Conservation (phyloP, 164 flowering plant genomes). For the Kalanchoe fedtschenkoi region DNA sequence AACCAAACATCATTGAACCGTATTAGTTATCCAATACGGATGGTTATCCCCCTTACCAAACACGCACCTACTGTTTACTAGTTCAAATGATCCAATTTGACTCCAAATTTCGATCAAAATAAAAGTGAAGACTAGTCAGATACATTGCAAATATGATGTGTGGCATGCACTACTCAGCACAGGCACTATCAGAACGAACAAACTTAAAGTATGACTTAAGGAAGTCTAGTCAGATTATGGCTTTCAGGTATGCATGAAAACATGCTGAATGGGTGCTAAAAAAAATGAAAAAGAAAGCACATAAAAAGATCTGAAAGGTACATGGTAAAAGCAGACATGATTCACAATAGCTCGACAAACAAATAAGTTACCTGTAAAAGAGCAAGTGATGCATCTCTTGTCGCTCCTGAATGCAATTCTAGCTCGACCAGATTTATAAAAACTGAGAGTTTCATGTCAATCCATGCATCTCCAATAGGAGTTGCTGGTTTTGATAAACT, state of each 20-base stretch:
- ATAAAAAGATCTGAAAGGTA: background rate
- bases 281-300: background rate
- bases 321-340: background rate
- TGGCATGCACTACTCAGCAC: background rate
- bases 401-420: constrained; percentile 49
- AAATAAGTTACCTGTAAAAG: constrained; percentile 59
- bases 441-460: constrained; percentile 50
- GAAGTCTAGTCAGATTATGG: background rate
- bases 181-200: background rate
- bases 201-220: background rate
- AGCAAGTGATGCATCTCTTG: constrained; percentile 72
- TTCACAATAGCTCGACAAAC: background rate
- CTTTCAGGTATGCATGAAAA: background rate
- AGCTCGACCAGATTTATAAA: constrained; percentile 54
- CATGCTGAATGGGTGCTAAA: background rate
- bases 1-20: too few species aligned
- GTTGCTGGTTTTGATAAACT: constrained; percentile 20
- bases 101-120: too few species aligned
- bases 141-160: too few species aligned
- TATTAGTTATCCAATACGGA: too few species aligned
- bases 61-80: too few species aligned
- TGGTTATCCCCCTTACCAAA: too few species aligned
- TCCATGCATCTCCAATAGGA: constrained; percentile 33
- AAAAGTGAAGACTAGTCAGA: too few species aligned
- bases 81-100: too few species aligned